Evolutionary conservation across 2,329 filamentous ascomycete species (phyloP).

Genomic region (Alternaria gaisen): DNA sequence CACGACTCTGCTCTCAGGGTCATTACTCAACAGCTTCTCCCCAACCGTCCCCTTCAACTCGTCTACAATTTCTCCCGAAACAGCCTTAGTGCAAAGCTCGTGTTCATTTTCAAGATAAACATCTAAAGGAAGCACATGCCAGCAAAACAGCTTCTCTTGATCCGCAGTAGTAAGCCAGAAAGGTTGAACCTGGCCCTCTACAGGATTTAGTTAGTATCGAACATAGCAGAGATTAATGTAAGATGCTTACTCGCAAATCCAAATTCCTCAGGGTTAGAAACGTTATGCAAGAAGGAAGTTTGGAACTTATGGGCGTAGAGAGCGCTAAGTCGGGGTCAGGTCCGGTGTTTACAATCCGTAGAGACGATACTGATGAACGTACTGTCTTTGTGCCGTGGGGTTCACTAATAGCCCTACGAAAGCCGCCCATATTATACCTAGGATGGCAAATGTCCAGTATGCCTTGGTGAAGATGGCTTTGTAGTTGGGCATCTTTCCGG

Average conservation of each 20-base stretch:
- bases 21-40: constrained; percentile 60
- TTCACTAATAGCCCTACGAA: constrained; percentile 73
- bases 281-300: constrained; percentile 73
- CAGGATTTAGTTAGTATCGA: not conserved
- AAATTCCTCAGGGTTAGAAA: constrained; percentile 80
- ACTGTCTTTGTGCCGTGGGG: constrained; percentile 83
- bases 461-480: constrained; percentile 45
- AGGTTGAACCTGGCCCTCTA: constrained; percentile 87
- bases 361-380: constrained; percentile 47
- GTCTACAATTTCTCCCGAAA: constrained; percentile 52
- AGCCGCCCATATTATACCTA: constrained; percentile 71
- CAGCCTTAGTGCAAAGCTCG: constrained; percentile 54
- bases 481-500: constrained; percentile 36
- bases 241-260: constrained; percentile 78
- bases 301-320: constrained; percentile 86
- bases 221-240: not conserved
- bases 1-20: constrained; percentile 63
- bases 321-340: constrained; percentile 62
- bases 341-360: not conserved
- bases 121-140: constrained; percentile 86
- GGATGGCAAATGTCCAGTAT: constrained; percentile 55
- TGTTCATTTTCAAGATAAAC: constrained; percentile 77
- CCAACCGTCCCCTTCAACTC: constrained; percentile 60
- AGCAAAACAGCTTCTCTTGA: constrained; percentile 80
- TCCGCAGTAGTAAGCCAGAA: constrained; percentile 81